Conservation (phyloP, 2,329 filamentous ascomycete genomes). For the Ilyonectria destructans region DNA sequence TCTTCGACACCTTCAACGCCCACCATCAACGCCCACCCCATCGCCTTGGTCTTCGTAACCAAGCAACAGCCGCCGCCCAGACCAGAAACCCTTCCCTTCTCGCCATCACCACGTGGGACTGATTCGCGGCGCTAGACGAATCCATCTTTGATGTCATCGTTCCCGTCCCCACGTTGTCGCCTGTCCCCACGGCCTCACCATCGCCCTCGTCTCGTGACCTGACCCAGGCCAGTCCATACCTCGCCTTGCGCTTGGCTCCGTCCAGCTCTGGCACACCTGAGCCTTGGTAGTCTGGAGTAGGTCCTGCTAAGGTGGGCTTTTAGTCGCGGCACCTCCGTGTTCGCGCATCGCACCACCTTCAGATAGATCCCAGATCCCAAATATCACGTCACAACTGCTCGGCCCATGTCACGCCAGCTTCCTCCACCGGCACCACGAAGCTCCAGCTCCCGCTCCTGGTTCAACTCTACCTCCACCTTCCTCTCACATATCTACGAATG, state of each 20-base stretch:
- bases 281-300: conserved; percentile 15
- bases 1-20: neutral
- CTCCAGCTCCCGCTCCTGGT: conserved; percentile 29
- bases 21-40: neutral
- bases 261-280: conserved; percentile 13
- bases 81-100: neutral
- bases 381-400: conserved; percentile 35
- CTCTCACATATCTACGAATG: conserved; percentile 41
- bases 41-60: neutral
- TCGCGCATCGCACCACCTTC: conserved; percentile 43
- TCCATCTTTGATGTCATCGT: conserved; percentile 29
- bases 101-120: conserved; percentile 19
- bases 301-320: conserved; percentile 32
- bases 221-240: conserved; percentile 15
- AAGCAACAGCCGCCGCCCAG: conserved; percentile 2
- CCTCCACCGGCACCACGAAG: conserved; percentile 32
- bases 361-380: conserved; percentile 27
- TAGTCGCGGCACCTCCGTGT: conserved; percentile 39
- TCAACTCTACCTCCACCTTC: conserved; percentile 24
- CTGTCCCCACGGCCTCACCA: neutral
- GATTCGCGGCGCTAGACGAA: conserved; percentile 4
- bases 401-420: conserved; percentile 46
- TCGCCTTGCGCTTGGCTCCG: conserved; percentile 8
- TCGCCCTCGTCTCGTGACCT: conserved; percentile 17
- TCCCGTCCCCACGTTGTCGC: conserved; percentile 20